Evolutionary conservation across 2,329 filamentous ascomycete genomes (phyloP).

Genomic region (Colletotrichum sp.): DNA sequence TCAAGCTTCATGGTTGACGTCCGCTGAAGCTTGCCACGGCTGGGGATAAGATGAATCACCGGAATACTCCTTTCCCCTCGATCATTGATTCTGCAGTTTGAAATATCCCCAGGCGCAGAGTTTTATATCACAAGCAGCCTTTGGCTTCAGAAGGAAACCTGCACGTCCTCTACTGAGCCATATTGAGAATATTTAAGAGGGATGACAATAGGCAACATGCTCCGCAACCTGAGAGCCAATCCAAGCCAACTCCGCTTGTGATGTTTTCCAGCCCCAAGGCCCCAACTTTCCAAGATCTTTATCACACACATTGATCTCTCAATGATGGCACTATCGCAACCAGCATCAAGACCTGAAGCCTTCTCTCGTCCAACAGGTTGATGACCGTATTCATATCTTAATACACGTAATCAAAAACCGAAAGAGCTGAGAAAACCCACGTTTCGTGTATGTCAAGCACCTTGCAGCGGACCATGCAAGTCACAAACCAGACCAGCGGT

Average conservation of each 20-base stretch:
- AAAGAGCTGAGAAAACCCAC: too few relatives aligned
- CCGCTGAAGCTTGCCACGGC: too few relatives aligned
- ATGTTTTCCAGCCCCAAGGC: not conserved
- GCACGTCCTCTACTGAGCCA: not conserved
- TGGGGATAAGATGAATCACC: too few relatives aligned
- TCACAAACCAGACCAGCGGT: too few relatives aligned
- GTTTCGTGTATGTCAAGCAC: too few relatives aligned
- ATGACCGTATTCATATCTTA: not conserved
- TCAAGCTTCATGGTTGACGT: accelerated
- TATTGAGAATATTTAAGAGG: not conserved
- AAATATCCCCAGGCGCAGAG: accelerated
- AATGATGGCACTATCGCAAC: accelerated
- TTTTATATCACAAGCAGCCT: not conserved
- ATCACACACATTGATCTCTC: not conserved
- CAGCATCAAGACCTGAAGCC: too few relatives aligned
- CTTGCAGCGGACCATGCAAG: too few relatives aligned
- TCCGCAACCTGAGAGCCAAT: too few relatives aligned
- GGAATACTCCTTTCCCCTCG: too few relatives aligned
- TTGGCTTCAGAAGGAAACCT: not conserved
- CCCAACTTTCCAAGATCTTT: accelerated
- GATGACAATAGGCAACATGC: not conserved
- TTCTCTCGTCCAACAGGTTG: too few relatives aligned
- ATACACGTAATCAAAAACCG: not conserved
- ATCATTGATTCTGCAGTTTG: too few relatives aligned
- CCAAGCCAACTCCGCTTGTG: too few relatives aligned